phyloP scores from a whole-genome alignment of 371 early-diverging fungal genomes.

The Mucor circinelloides region DNA sequence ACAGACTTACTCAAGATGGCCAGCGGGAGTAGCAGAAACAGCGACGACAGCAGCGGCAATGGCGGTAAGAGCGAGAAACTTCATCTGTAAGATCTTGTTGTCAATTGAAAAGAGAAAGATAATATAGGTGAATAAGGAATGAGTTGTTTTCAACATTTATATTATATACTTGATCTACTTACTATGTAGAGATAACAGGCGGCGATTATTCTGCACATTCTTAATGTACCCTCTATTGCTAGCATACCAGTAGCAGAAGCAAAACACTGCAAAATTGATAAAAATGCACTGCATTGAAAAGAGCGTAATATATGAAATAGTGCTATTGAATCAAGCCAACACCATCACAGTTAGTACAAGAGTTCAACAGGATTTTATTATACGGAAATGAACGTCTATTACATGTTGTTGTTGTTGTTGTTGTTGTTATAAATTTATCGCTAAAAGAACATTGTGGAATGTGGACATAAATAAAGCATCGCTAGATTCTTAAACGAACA shows the following conservation, averaged over 20 bases:
- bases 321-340: too few species aligned
- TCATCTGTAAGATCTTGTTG: slow-evolving; percentile 6
- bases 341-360: too few species aligned
- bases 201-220: neutral
- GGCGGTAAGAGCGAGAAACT: slow-evolving; percentile 11
- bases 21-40: slow-evolving; percentile 14
- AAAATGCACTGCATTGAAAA: neutral
- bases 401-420: neutral
- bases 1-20: slow-evolving; percentile 9
- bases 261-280: neutral
- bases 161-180: too few species aligned
- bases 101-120: neutral
- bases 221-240: neutral
- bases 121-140: neutral
- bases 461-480: neutral
- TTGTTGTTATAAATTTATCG: neutral
- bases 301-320: too few species aligned
- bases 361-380: too few species aligned
- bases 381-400: neutral
- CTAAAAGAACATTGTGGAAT: neutral
- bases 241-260: too few species aligned
- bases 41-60: neutral
- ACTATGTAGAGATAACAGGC: neutral
- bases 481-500: slow-evolving; percentile 28
- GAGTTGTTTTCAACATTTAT: too few species aligned